A percentile compares a stretch with the other conserved stretches of the same genome.
These are phyloP conservation scores for Auriculariales sp. DNA, from an alignment of 768 basidiomycete species.

Conservation along the genomic window DNA sequence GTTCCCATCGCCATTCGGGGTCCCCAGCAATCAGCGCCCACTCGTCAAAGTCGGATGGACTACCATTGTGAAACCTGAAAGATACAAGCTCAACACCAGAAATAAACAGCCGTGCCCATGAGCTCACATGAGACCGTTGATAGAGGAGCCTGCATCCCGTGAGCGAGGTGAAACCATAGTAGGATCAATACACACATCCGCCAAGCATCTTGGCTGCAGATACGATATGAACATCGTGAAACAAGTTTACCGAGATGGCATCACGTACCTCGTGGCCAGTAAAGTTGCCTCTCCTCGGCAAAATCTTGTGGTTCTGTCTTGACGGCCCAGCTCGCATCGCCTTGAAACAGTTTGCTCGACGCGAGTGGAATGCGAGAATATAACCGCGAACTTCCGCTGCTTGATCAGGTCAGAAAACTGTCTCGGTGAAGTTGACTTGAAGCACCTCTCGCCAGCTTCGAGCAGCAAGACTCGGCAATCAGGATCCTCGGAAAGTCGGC, in stretches of 20 bases:
- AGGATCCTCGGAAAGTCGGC: constrained; percentile 42
- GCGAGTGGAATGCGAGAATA: constrained; percentile 2
- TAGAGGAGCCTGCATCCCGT: constrained; percentile 3
- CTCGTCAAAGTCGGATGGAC: constrained; percentile 9
- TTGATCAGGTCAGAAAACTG: too few relatives aligned
- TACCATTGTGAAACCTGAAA: constrained; percentile 7
- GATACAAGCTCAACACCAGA: neutral
- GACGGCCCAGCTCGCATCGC: constrained; percentile 1
- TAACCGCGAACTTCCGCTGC: neutral
- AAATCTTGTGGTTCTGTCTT: constrained; percentile 3
- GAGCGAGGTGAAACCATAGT: neutral
- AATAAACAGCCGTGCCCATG: neutral
- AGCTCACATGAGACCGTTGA: constrained; percentile 8
- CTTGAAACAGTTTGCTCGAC: neutral
- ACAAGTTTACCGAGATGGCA: too few relatives aligned
- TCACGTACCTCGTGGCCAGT: constrained; percentile 6
- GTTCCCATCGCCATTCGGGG: constrained; percentile 5
- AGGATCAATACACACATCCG: constrained; percentile 5
- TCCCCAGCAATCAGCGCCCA: constrained; percentile 7
- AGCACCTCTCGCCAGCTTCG: constrained; percentile 47
- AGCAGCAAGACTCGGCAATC: constrained; percentile 37
- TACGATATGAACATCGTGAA: too few relatives aligned
- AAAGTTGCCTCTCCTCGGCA: neutral
- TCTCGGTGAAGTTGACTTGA: neutral
- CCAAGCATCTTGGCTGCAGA: constrained; percentile 7